A percentile compares a stretch with the other conserved stretches of the same genome.
phyloP scores from a whole-genome alignment of 257 asterid genomes.

The Euphrasia confusa region DNA sequence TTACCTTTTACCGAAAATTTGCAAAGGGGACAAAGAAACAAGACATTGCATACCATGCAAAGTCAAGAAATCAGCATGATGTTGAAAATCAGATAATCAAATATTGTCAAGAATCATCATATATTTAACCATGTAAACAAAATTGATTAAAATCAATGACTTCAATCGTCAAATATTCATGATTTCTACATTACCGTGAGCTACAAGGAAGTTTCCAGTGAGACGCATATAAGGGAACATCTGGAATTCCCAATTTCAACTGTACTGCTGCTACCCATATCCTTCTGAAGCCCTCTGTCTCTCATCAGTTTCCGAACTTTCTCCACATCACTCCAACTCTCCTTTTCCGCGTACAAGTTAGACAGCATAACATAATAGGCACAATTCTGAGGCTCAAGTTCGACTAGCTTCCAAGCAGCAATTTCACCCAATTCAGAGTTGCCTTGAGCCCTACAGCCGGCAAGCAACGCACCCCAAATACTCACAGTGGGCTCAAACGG shows the following conservation, averaged over 20 bases:
- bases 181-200: background rate
- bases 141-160: background rate
- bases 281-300: slow-evolving; percentile 48
- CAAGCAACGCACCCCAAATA: slow-evolving; percentile 67
- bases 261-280: slow-evolving; percentile 45
- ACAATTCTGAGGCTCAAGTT: slow-evolving; percentile 46
- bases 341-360: slow-evolving; percentile 58
- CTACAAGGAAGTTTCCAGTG: slow-evolving; percentile 14
- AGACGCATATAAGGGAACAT: background rate
- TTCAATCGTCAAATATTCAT: background rate
- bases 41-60: background rate
- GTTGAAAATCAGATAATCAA: too few species aligned
- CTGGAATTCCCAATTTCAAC: slow-evolving; percentile 30
- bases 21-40: background rate
- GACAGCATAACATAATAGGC: slow-evolving; percentile 51
- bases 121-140: background rate
- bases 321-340: slow-evolving; percentile 52
- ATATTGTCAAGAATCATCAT: too few species aligned
- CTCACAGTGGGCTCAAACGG: slow-evolving; percentile 48
- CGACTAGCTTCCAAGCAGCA: slow-evolving; percentile 65
- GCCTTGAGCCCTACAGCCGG: slow-evolving; percentile 47
- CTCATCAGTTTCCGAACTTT: slow-evolving; percentile 46
- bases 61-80: too few species aligned
- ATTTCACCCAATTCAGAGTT: slow-evolving; percentile 46
- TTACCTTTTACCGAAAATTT: background rate